Percentiles rank a stretch among this genome's conserved stretches.
Conservation (phyloP, 1,284 basidiomycete species). For the Ceratobasidium sp. region DNA sequence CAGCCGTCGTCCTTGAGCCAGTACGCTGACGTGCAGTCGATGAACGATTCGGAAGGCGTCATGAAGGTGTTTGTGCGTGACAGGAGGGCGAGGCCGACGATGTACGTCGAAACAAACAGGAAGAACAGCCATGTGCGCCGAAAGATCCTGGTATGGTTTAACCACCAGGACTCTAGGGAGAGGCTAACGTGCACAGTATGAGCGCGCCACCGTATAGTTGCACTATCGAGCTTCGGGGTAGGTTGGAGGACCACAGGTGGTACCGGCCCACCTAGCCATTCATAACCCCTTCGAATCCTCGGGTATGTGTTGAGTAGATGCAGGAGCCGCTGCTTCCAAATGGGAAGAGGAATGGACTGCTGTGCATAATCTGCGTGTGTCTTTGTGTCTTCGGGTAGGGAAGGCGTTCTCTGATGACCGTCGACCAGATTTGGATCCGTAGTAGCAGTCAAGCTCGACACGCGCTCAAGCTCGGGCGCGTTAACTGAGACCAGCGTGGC, state of each 20-base stretch:
- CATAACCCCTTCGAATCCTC: background rate
- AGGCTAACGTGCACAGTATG: background rate
- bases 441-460: background rate
- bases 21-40: constrained; percentile 75
- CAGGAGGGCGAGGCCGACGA: constrained; percentile 77
- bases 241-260: constrained; percentile 35
- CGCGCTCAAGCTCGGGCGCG: background rate
- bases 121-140: constrained; percentile 63
- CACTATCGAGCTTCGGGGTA: constrained; percentile 26
- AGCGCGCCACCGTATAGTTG: constrained; percentile 7
- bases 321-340: background rate
- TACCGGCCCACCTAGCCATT: constrained; percentile 32
- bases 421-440: background rate
- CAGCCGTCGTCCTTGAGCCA: constrained; percentile 78
- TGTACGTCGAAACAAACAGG: constrained; percentile 69
- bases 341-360: background rate
- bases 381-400: background rate
- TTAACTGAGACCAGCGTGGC: background rate
- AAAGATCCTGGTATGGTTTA: constrained; percentile 8
- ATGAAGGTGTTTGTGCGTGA: constrained; percentile 76
- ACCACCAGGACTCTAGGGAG: constrained; percentile 36
- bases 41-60: constrained; percentile 68
- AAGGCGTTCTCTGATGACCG: background rate
- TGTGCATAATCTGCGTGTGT: background rate
- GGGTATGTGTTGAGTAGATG: background rate